Evolutionary conservation across 2,329 filamentous ascomycete genomes (phyloP).

Genomic region (Calonectria ilicicola): DNA sequence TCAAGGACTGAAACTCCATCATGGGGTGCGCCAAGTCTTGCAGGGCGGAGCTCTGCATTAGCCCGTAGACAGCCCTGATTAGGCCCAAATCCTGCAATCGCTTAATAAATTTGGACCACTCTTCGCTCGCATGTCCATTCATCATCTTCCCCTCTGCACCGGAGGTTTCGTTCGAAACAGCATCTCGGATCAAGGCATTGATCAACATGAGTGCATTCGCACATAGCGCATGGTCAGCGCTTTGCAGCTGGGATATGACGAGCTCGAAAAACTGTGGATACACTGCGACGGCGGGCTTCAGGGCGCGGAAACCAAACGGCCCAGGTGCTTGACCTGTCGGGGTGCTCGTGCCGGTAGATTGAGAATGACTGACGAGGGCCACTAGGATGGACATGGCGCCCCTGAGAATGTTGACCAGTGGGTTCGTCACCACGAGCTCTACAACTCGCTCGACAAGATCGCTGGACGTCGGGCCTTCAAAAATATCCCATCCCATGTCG

Average conservation of each 20-base stretch:
- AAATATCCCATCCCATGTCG: constrained; percentile 97
- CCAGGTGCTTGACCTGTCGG: constrained; percentile 60
- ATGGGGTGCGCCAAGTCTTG: constrained; percentile 92
- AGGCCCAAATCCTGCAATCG: constrained; percentile 91
- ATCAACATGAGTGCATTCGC: constrained; percentile 95
- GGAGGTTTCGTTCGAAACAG: constrained; percentile 80
- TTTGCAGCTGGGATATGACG: constrained; percentile 90
- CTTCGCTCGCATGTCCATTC: constrained; percentile 61
- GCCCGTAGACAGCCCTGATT: constrained; percentile 88
- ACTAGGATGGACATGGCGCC: constrained; percentile 98
- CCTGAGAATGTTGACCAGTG: constrained; percentile 95
- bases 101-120: constrained; percentile 98
- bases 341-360: constrained; percentile 60
- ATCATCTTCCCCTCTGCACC: constrained; percentile 42
- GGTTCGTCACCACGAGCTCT: constrained; percentile 93
- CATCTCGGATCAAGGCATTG: constrained; percentile 94
- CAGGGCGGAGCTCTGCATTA: constrained; percentile 94
- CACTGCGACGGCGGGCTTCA: constrained; percentile 91
- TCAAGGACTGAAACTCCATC: constrained; percentile 92
- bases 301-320: constrained; percentile 86
- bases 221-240: constrained; percentile 94
- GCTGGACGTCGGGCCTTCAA: constrained; percentile 71
- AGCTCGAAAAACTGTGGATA: constrained; percentile 96
- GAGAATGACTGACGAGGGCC: constrained; percentile 89
- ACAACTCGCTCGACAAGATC: constrained; percentile 84